Evolutionary conservation across 345 rosid species (phyloP).

Genomic region (Arabis alpina): DNA sequence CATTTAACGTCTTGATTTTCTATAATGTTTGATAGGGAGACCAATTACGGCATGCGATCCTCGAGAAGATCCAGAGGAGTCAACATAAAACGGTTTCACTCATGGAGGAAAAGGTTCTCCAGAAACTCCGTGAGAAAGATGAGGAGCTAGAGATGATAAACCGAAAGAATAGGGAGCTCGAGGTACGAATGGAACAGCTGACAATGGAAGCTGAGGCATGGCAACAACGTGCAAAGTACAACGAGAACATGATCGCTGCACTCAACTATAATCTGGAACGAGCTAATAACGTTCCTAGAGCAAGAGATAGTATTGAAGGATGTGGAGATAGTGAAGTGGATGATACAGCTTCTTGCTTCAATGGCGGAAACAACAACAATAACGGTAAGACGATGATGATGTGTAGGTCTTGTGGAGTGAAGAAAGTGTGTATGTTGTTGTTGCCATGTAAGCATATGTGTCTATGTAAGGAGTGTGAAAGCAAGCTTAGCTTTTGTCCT

Average conservation of each 20-base stretch:
- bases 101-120: constrained; percentile 60
- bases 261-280: constrained; percentile 76
- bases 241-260: constrained; percentile 69
- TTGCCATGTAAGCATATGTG: constrained; percentile 96
- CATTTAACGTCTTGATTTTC: constrained; percentile 7
- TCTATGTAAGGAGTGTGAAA: constrained; percentile 87
- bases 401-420: constrained; percentile 80
- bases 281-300: constrained; percentile 62
- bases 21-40: constrained; percentile 54
- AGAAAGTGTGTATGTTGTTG: constrained; percentile 78
- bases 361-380: constrained; percentile 50
- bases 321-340: constrained; percentile 94
- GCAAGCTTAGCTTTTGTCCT: constrained; percentile 83
- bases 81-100: constrained; percentile 64
- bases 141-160: constrained; percentile 69
- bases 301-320: constrained; percentile 75
- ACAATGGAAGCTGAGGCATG: constrained; percentile 72
- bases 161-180: constrained; percentile 77
- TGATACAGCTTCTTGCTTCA: constrained; percentile 86
- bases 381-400: constrained; percentile 54
- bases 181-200: constrained; percentile 71
- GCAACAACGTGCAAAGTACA: constrained; percentile 76
- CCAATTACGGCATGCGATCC: constrained; percentile 54
- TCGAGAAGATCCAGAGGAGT: constrained; percentile 64
- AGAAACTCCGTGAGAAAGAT: constrained; percentile 73